Evolutionary conservation across 805 yeast genomes (phyloP), one percentile per base, ranked within the genome.

Genomic region (Hyphopichia homilentoma): DNA sequence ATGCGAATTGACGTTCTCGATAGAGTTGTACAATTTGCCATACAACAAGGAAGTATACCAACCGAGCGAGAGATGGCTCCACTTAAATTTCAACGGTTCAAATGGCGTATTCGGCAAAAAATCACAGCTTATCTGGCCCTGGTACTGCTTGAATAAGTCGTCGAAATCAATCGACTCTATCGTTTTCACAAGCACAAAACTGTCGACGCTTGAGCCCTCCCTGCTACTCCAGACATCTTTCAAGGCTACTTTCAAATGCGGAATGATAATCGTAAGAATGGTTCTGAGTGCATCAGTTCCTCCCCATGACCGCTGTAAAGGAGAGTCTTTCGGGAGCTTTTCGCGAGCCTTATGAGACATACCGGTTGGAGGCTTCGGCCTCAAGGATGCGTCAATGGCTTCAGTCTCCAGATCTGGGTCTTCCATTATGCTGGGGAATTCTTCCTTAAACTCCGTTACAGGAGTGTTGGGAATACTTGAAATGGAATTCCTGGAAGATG

Each of bases 1-100:
- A 36, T 38, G 43, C 6, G 31, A 29, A 23, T 43, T 43, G 9
- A 57, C 52, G 16, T 25, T 38, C 14, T 50, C 54, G 5, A 37
- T 22, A 4, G 59, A 39, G 32, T 50, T 43, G 44, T 68, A 82
- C 0, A 82, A 68, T 20, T 64, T 58, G 2, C 79, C 76, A 79
- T 84, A 82, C 16, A 84, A 46, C 7, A 82, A 60, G 4, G 83
- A 70, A 24, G 72, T 67, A 54, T 84, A 84, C 95, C 95, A 85
- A 0, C 88, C 89, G 16, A 84, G 58, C 0, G 85, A 77, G 16
- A 68, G 48, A 33, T 60, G 61, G 24, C 75, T 70, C 95, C 95
- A 85, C 4, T 59, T 52, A 43, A 84, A 81, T 37, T 52, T 63
- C 40, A 81, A 59, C 3, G 70, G 45, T 19, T 57, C 56, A 5